Base-by-base conservation (phyloP, 148 eudicot genomes). In the Chenopodium quinoa region DNA sequence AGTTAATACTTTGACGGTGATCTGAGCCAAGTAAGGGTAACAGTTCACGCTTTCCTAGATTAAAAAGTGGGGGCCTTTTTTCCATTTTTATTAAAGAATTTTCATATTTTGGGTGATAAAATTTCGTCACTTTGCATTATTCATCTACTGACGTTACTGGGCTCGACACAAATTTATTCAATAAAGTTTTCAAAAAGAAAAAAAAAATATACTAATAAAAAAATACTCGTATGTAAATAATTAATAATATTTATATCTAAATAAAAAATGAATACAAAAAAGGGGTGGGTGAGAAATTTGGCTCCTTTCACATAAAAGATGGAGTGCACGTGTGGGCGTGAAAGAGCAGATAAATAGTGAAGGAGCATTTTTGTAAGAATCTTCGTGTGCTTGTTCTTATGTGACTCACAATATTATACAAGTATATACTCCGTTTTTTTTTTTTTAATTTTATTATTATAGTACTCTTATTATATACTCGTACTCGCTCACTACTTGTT, bases 301-400 rank as follows among this genome's bases (percentile, higher is more conserved):
- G 56, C 37, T 32, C 23, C 32, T 72, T 60, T 25, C 22, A 50
- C 23, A 27, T 65, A 25, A 64, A 85, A 84, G 83, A 89, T 89
- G 87, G 84, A 83, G 47, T 87, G 90, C 93, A 91, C 92, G 93
- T 89, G 93, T 89, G 90, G 90, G 82, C 63, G 47, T 82, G 31
- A 44, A 73, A 56, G 37, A 40, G 60, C 60, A 73, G 76, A 25
- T 72, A 13, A 37, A 32, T 20, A 60, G 34, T n/a, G 44, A 62
- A 23, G 14, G 23, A 77, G 8, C 34, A 79, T 68, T 67, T 69
- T 34, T 31, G 52, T 71, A 17, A 66, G 81, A 74, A 78, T 78
- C 86, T 86, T 67, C 89, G 89, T 87, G 91, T 86, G 81, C 80
- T 77, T 82, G 32, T 67, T 25, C 4, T 67, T 2, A 65, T 65